These are phyloP conservation scores for Breynia disticha DNA, from an alignment of 441 rosid genomes.

Conservation along the genomic window DNA sequence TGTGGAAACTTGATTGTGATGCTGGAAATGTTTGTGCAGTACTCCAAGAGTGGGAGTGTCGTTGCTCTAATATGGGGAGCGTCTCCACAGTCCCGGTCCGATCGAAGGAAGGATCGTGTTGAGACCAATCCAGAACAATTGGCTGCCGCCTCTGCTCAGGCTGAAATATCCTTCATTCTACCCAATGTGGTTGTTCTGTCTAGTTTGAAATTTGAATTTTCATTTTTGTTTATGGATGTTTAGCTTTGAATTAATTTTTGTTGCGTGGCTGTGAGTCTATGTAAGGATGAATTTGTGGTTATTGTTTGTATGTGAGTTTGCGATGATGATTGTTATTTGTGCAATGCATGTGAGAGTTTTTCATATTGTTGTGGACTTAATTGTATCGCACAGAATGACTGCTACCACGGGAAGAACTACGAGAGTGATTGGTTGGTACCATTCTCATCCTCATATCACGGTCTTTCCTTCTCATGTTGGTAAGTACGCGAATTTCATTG, in stretches of 20 bases:
- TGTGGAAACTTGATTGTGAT: conserved; percentile 12
- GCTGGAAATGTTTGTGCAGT: conserved; percentile 29
- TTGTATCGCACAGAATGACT: conserved; percentile 70
- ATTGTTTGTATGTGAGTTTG: no score
- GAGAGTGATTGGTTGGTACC: conserved; percentile 97
- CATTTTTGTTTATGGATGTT: background rate
- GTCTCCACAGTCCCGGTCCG: conserved; percentile 93
- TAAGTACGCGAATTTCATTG: conserved; percentile 21
- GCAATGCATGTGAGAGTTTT: background rate
- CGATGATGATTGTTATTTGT: background rate
- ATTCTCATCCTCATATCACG: conserved; percentile 97
- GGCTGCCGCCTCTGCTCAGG: conserved; percentile 97
- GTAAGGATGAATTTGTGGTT: no score
- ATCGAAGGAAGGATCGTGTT: conserved; percentile 85
- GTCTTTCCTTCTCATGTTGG: conserved; percentile 98
- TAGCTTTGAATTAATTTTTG: no score
- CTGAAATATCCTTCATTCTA: conserved; percentile 78
- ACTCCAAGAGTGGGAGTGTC: conserved; percentile 56
- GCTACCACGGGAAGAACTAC: conserved; percentile 72
- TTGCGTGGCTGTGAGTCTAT: no score
- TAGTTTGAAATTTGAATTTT: background rate
- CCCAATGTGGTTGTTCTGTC: conserved; percentile 5
- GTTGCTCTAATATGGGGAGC: conserved; percentile 96
- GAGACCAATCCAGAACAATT: conserved; percentile 96
- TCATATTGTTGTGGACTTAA: conserved; percentile 31